Evolutionary conservation across 225 moss, liverwort and hornwort species (phyloP).

Genomic region (Pleurozium schreberi): DNA sequence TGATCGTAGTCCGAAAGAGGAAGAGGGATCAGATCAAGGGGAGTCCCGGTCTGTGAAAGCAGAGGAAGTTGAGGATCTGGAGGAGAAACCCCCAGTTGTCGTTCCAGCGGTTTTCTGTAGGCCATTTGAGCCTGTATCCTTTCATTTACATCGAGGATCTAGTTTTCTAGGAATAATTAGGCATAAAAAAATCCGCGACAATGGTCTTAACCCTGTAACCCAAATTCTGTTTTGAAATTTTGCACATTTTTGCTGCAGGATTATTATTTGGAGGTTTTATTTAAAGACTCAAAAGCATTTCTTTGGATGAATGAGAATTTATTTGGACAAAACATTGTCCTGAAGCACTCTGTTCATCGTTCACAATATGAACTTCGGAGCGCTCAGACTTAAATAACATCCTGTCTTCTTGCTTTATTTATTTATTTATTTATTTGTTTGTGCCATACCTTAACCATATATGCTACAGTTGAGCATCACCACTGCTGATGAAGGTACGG

Average conservation of each 20-base stretch:
- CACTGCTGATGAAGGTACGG: conserved; percentile 41
- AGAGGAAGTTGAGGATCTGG: conserved; percentile 35
- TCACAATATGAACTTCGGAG: background rate
- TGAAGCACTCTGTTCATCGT: background rate
- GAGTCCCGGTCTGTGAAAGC: conserved; percentile 39
- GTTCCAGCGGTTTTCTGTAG: conserved; percentile 44
- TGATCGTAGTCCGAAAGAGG: conserved; percentile 26
- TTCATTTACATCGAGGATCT: background rate
- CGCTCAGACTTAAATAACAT: background rate
- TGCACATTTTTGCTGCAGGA: background rate
- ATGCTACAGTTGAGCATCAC: conserved; percentile 15
- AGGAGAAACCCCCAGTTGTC: conserved; percentile 33
- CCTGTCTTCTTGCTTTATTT: background rate
- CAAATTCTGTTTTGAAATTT: background rate
- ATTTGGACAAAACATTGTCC: background rate
- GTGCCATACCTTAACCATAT: conserved; percentile 18
- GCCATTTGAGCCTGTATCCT: conserved; percentile 83
- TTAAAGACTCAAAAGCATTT: background rate
- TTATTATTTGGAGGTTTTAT: background rate
- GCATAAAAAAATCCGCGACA: background rate
- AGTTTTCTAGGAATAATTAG: background rate
- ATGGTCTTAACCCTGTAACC: background rate
- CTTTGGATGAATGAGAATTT: background rate
- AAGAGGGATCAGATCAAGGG: conserved; percentile 45
- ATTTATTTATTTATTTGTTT: background rate